phyloP scores from a whole-genome alignment of 306 rosid species.

The Pyrus pyrifolia region DNA sequence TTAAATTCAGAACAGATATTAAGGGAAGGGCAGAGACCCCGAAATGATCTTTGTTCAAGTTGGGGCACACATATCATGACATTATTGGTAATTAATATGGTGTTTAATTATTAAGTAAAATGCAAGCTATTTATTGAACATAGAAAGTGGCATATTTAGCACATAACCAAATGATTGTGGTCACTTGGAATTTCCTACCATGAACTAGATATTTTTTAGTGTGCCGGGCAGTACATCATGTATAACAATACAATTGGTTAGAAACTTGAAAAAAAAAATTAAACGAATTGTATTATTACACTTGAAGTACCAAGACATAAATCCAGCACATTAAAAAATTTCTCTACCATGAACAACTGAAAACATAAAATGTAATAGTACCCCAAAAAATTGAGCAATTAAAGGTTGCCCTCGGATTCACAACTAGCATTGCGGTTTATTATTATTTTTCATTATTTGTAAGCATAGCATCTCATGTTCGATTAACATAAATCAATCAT shows the following conservation, averaged over 20 bases:
- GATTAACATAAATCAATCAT: background rate
- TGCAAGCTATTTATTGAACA: slow-evolving; percentile 8
- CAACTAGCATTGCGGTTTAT: background rate
- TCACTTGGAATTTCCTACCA: background rate
- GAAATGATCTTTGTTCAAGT: background rate
- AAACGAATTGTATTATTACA: no score
- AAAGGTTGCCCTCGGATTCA: background rate
- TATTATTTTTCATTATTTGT: no score
- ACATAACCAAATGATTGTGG: slow-evolving; percentile 4
- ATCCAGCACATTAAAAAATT: no score
- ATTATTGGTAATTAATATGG: background rate
- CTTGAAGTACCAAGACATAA: no score
- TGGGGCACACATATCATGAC: slow-evolving; percentile 2
- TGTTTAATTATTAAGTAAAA: background rate
- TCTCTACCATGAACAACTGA: background rate
- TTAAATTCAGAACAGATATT: background rate
- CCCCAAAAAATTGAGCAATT: background rate
- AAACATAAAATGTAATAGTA: background rate
- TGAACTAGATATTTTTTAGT: background rate
- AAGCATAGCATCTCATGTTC: background rate
- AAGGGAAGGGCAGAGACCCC: slow-evolving; percentile 17
- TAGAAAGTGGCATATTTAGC: background rate
- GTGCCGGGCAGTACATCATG: no score
- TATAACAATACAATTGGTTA: no score
- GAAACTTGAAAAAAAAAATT: no score